Evolutionary conservation across 352 stramenopile genomes (phyloP), one percentile per base, ranked within the genome.

Genomic region (Phytophthora colocasiae): DNA sequence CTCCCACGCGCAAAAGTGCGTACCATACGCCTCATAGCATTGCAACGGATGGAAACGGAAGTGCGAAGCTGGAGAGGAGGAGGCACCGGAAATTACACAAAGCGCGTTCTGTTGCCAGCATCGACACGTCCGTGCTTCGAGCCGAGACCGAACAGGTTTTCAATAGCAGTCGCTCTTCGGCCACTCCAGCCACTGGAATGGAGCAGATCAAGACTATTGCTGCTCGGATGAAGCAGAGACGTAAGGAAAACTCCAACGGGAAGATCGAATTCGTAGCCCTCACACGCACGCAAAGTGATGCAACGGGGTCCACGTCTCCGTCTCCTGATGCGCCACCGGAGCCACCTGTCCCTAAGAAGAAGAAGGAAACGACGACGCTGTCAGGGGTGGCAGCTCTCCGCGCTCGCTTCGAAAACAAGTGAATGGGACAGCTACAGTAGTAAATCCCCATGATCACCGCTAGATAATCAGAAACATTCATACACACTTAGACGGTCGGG

Each of bases 201-300:
- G 75, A 93, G 55, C 78, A 93, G 59, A 91, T 93, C 71, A 89
- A 89, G 49, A 78, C 73, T 2, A 82, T 91, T 17, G 84, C 84
- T 5, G 81, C 82, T 15, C 78, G 87, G 46, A 93, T 93, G 84
- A 91, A 93, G 72, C 81, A 89, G 53, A 79, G 80, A 32, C 74
- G 84, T 12, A 73, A 80, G 34, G 65, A 73, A 17, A 67, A 75
- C 29, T 69, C 54, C 2, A 47, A 34, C 43, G 47, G 60, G 34
- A 64, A 48, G 19, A 71, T 79, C 48, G 17, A 57, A 39, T 75
- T 73, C 32, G 66, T 72, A 32, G 50, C 53, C 22, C 41, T 75
- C 11, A 54, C 71, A 24, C 66, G 66, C 32, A 36, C 66, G 4
- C 57, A 72, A 17, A 75, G 66, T 50, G 71, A 75, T 26, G 71